Conservation (phyloP, 1,284 basidiomycete genomes). For the Erythrobasidium hasegawianum region DNA sequence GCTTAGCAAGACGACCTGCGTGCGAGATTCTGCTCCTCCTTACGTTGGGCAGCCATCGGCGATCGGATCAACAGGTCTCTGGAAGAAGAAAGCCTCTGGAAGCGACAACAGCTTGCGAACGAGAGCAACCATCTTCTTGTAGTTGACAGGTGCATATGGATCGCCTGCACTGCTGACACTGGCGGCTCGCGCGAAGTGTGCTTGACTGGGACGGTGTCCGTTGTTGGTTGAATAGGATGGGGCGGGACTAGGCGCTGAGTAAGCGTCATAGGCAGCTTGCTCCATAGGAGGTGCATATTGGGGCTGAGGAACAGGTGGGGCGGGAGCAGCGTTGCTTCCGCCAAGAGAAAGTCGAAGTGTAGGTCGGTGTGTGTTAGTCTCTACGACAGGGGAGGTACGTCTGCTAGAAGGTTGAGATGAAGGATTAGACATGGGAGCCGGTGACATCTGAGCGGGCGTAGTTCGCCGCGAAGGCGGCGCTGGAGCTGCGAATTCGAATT, state of each 20-base stretch:
- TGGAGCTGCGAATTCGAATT: conserved; percentile 11
- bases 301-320: conserved; percentile 2
- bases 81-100: conserved; percentile 72
- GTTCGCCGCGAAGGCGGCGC: conserved; percentile 1
- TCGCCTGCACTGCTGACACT: conserved; percentile 12
- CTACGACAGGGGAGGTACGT: neutral
- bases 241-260: neutral
- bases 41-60: conserved; percentile 80
- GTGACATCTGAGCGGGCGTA: conserved; percentile 4
- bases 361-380: conserved; percentile 1
- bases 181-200: conserved; percentile 11
- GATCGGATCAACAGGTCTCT: conserved; percentile 78
- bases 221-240: conserved; percentile 4
- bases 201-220: conserved; percentile 16
- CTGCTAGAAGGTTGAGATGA: neutral
- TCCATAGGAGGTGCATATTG: conserved; percentile 4
- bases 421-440: neutral
- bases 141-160: conserved; percentile 16
- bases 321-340: conserved; percentile 3
- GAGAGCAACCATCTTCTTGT: conserved; percentile 66
- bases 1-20: no score
- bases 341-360: conserved; percentile 25
- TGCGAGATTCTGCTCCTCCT: no score
- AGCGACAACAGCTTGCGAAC: conserved; percentile 64
- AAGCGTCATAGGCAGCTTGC: conserved; percentile 3